Evolutionary conservation across 345 rosid genomes (phyloP).

Genomic region (Lumnitzera racemosa): DNA sequence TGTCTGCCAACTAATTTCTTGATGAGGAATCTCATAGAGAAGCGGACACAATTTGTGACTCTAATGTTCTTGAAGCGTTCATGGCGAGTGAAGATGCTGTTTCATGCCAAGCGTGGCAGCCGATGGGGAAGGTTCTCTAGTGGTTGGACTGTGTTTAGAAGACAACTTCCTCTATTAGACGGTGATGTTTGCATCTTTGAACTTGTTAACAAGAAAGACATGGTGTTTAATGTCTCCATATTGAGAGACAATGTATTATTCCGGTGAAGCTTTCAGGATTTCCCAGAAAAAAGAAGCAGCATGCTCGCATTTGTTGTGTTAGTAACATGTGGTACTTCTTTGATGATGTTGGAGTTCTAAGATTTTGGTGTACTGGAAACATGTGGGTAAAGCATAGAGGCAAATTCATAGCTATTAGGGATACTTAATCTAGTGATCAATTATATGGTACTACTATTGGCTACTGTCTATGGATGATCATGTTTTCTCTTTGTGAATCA

Average conservation of each 20-base stretch:
- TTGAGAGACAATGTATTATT: neutral
- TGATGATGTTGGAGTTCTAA: too few relatives aligned
- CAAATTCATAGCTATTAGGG: too few relatives aligned
- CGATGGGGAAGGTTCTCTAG: neutral
- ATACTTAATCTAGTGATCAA: too few relatives aligned
- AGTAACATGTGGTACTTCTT: too few relatives aligned
- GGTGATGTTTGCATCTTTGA: conserved; percentile 18
- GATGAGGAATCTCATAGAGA: neutral
- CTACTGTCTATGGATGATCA: too few relatives aligned
- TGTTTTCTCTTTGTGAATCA: too few relatives aligned
- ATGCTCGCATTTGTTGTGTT: too few relatives aligned
- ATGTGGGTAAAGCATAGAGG: too few relatives aligned
- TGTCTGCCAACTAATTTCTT: neutral
- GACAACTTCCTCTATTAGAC: conserved; percentile 3
- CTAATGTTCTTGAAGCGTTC: neutral
- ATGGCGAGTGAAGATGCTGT: conserved; percentile 7
- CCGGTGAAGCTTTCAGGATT: neutral
- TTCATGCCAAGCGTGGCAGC: neutral
- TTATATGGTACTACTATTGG: too few relatives aligned
- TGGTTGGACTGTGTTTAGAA: neutral
- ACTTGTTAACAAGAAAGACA: neutral
- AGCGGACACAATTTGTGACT: neutral
- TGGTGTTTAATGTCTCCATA: conserved; percentile 2
- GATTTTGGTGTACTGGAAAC: too few relatives aligned
- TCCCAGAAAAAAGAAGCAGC: neutral